Conservation (phyloP, 495 filamentous ascomycete species). For the Neurospora cerealis region DNA sequence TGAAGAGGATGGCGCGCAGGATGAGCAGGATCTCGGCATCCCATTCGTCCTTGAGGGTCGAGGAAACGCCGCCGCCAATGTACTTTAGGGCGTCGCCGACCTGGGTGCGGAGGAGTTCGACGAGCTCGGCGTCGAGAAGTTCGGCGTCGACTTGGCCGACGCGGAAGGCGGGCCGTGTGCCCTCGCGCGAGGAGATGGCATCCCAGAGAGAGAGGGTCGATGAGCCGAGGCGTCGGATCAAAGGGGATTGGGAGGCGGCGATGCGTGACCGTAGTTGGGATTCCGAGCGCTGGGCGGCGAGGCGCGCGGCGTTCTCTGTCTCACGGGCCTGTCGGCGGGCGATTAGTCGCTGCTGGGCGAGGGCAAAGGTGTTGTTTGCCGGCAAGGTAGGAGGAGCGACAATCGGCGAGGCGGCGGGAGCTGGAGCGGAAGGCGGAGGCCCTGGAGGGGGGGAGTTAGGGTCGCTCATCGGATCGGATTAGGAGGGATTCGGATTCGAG, state of each 20-base stretch:
- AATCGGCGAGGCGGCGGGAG: neutral
- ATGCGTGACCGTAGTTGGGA: constrained; percentile 48
- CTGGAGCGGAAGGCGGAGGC: neutral
- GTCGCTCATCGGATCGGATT: constrained; percentile 6
- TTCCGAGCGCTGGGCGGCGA: constrained; percentile 45
- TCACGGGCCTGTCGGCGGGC: constrained; percentile 68
- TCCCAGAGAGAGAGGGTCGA: constrained; percentile 57
- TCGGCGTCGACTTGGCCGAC: constrained; percentile 97
- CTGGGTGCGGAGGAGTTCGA: constrained; percentile 75
- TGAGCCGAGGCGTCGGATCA: constrained; percentile 44
- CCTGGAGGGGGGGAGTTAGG: neutral
- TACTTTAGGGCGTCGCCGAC: constrained; percentile 85
- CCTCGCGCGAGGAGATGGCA: constrained; percentile 60
- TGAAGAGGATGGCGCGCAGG: constrained; percentile 77
- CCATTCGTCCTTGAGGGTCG: constrained; percentile 58
- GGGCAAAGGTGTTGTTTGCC: constrained; percentile 49
- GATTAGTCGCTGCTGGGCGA: constrained; percentile 72
- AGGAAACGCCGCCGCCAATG: constrained; percentile 47
- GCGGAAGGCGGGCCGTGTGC: constrained; percentile 75
- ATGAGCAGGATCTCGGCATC: constrained; percentile 71
- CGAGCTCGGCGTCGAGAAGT: constrained; percentile 85
- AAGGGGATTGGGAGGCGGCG: constrained; percentile 53
- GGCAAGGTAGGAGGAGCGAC: neutral
- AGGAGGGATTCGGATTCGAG: neutral
- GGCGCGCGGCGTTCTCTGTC: constrained; percentile 45